Base-by-base conservation (phyloP, 2,329 filamentous ascomycete genomes). In the Amylocarpus encephaloides region DNA sequence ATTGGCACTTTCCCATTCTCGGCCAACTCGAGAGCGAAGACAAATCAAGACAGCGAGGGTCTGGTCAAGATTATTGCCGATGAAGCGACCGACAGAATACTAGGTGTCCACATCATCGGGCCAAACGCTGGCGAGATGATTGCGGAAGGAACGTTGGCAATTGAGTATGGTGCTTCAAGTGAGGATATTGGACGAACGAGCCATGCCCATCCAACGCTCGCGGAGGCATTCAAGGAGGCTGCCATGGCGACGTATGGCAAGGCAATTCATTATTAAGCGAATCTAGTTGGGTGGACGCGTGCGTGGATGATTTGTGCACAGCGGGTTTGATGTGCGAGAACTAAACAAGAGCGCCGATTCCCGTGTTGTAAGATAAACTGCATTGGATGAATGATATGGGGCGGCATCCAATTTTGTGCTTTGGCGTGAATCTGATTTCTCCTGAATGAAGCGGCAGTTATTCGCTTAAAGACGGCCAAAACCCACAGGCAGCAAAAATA, bases 161-260 rank as follows among this genome's bases (percentile, higher is more conserved):
- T 98, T 45, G 93, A 98, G 76, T 98, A 98, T 67, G 93, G 93
- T 59, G 93, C 93, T 29, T 93, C 87, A 59, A 91, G 83, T 64
- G 93, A 98, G 75, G 93, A 96, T 71, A 88, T 95, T 67, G 90
- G 86, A 55, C 82, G 93, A 67, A 97, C 93, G 58, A 93, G 88
- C 73, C 93, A 98, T 73, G 93, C 93, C 49, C 93, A 98, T 74
- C 93, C 93, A 50, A 66, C 62, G 30, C 55, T 98, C 53, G 84
- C 92, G 19, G 93, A 98, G 77, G 93, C 93, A 40, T 97, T 98
- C 81, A 98, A 98, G 80, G 93, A 98, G 81, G 93, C 93, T 65
- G 93, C 93, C 62, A 97, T 98, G 93, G 88, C 89, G 56, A 96
- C 92, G 45, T 90, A 95, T 75, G 82, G 84, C 65, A 93, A 95